Percentiles rank a stretch among this genome's conserved stretches.
These are phyloP conservation scores for Myxozyma neotropica DNA, from an alignment of 805 yeast species.

Conservation along the genomic window DNA sequence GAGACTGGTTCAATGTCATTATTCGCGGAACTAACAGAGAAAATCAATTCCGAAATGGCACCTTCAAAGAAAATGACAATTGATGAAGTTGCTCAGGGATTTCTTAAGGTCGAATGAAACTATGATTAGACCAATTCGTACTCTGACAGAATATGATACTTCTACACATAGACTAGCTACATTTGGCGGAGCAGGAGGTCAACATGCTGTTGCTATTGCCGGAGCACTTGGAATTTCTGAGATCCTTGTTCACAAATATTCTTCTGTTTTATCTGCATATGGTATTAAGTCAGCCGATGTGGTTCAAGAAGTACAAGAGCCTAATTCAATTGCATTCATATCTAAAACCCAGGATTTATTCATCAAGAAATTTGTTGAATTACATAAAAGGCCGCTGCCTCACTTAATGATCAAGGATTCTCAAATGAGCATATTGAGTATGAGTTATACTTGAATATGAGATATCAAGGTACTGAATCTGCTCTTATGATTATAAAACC, in stretches of 20 bases:
- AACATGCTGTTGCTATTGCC: conserved; percentile 80
- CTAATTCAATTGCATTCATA: conserved; percentile 55
- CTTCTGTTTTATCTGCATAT: conserved; percentile 82
- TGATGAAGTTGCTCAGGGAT: conserved; percentile 78
- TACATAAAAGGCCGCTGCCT: conserved; percentile 49
- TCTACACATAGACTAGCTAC: conserved; percentile 72
- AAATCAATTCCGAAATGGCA: conserved; percentile 56
- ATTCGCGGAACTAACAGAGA: conserved; percentile 56
- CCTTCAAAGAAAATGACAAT: conserved; percentile 49
- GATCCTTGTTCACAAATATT: conserved; percentile 75
- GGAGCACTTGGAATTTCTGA: conserved; percentile 65
- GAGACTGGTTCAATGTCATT: conserved; percentile 51
- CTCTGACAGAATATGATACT: conserved; percentile 71
- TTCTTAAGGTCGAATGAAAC: conserved; percentile 75
- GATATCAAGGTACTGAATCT: conserved; percentile 90
- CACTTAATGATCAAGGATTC: conserved; percentile 59
- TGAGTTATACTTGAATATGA: conserved; percentile 72
- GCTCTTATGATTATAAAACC: conserved; percentile 64
- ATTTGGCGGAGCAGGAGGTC: conserved; percentile 95
- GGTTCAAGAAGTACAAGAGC: conserved; percentile 77
- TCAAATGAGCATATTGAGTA: conserved; percentile 48
- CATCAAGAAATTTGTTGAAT: conserved; percentile 49
- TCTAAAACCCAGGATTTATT: conserved; percentile 43
- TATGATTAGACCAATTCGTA: conserved; percentile 89
- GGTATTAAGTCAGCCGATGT: conserved; percentile 88